Base-by-base conservation (phyloP, 208 protist species). In the Leishmania braziliensis region DNA sequence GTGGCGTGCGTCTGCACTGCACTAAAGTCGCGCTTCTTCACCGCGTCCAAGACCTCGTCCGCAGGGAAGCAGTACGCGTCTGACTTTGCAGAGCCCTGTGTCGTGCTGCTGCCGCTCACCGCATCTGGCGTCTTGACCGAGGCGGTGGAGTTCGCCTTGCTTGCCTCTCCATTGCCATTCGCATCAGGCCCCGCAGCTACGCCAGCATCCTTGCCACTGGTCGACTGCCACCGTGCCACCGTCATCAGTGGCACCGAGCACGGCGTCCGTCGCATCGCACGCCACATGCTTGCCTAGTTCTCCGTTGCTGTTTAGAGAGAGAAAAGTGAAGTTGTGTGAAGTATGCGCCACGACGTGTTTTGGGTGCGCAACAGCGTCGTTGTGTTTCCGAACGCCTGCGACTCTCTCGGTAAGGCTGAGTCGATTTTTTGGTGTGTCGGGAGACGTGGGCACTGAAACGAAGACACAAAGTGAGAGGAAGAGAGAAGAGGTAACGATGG, bases 11-110 rank as follows among this genome's bases (percentile, higher is more conserved):
- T 84, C 73, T 96, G 91, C 53, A 92, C 81, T 29, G 82, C 78
- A 79, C 78, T 85, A 58, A 96, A 91, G 87, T 96, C 89, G 5
- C 91, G 85, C 75, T 87, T 86, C 71, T 87, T 88, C 63, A 96
- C 82, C 6, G 93, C 91, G 33, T 82, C 77, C n/a, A 96, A 23
- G 26, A 95, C 85, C 39, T 93, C 91, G 62, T 87, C 79, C 10
- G 90, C 84, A 36, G 82, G 78, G 51, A 89, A 87, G 50, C 75
- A 86, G 72, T 91, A 89, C 70, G n/a, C 70, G 12, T 58, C 65
- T 68, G 75, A 36, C 46, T 68, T 56, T 43, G 71, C 71, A 9
- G 33, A 20, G 69, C 50, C 69, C 70, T 70, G 73, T 14, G 58
- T 50, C 16, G 46, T 10, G 43, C 18, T 58, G 78, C 29, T 48